A percentile compares a stretch with the other conserved stretches of the same genome.
These are phyloP conservation scores for Galeopsis tetrahit DNA, from an alignment of 257 asterid species.

Conservation along the genomic window DNA sequence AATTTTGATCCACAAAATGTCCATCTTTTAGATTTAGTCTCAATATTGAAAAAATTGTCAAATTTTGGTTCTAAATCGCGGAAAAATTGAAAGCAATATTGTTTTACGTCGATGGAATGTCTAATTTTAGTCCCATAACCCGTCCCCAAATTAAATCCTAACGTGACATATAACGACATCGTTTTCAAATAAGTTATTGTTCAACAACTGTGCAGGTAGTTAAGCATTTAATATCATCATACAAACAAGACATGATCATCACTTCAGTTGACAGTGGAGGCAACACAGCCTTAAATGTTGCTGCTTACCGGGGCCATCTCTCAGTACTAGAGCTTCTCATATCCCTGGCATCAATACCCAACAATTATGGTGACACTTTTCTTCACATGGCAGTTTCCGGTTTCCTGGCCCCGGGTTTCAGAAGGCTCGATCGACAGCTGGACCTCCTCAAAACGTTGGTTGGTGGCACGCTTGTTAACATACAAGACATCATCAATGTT, in stretches of 20 bases:
- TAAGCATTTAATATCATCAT: slow-evolving; percentile 52
- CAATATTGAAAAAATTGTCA: no score
- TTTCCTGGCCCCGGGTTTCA: slow-evolving; percentile 73
- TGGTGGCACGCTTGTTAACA: slow-evolving; percentile 36
- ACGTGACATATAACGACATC: no score
- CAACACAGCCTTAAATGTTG: slow-evolving; percentile 72
- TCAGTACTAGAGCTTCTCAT: slow-evolving; percentile 55
- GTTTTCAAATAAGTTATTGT: no score
- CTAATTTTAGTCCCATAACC: no score
- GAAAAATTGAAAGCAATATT: no score
- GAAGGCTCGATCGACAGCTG: slow-evolving; percentile 65
- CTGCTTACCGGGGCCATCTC: slow-evolving; percentile 78
- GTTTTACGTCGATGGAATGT: no score
- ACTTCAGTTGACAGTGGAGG: slow-evolving; percentile 62
- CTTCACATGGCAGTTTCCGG: slow-evolving; percentile 92
- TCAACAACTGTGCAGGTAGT: slow-evolving; percentile 59
- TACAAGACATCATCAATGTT: slow-evolving; percentile 59
- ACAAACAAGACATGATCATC: slow-evolving; percentile 39
- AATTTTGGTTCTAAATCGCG: no score
- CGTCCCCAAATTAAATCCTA: no score
- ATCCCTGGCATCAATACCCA: slow-evolving; percentile 40
- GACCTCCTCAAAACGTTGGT: slow-evolving; percentile 61
- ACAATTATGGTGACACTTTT: slow-evolving; percentile 73
- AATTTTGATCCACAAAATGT: no score
- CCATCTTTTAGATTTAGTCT: no score